These are phyloP conservation scores for Neospora caninum DNA, from an alignment of 169 alveolate genomes.

Conservation along the genomic window DNA sequence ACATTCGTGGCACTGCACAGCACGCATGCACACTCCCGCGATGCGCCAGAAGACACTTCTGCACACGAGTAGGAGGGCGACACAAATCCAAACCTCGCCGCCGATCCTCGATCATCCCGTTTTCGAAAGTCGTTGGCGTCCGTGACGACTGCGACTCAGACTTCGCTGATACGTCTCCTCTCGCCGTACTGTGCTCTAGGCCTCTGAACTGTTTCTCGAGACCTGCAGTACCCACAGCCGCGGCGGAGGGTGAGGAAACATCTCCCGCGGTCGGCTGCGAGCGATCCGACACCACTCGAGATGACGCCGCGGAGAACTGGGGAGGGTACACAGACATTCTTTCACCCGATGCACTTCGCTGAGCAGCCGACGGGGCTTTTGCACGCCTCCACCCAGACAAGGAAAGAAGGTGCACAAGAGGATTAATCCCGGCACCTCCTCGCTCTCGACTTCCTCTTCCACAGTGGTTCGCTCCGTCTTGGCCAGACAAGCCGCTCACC, in stretches of 20 bases:
- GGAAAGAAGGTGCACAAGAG: neutral
- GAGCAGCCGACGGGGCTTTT: neutral
- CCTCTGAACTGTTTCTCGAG: neutral
- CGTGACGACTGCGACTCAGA: neutral
- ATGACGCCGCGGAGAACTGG: neutral
- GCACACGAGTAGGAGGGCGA: neutral
- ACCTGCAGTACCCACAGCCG: neutral
- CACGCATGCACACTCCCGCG: slow-evolving; percentile 16
- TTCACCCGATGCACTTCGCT: neutral
- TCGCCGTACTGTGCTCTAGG: neutral
- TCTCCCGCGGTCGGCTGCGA: neutral
- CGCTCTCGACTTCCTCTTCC: neutral
- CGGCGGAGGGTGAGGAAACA: neutral
- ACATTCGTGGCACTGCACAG: neutral
- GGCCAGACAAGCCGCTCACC: neutral
- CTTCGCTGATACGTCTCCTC: neutral
- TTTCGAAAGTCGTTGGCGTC: neutral
- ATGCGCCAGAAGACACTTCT: neutral
- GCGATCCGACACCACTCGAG: neutral
- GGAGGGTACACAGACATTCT: neutral
- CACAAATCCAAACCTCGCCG: neutral
- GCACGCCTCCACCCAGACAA: neutral
- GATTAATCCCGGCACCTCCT: neutral
- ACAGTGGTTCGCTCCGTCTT: neutral
- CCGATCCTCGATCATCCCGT: neutral